Conservation (phyloP, 495 filamentous ascomycete species). For the Terfezia boudieri region DNA sequence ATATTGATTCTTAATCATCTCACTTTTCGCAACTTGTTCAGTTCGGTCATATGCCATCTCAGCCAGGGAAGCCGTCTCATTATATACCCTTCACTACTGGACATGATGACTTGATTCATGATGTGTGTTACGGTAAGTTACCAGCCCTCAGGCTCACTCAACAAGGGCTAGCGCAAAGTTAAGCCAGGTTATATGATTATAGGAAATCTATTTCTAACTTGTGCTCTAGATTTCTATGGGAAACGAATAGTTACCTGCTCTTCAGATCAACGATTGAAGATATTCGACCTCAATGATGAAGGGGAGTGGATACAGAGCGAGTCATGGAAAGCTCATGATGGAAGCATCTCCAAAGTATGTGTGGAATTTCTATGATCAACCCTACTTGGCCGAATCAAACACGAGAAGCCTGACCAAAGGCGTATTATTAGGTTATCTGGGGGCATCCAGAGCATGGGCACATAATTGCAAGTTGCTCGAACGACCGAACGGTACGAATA, state of each 20-base stretch:
- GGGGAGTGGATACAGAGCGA: slow-evolving; percentile 61
- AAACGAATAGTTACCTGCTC: slow-evolving; percentile 77
- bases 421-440: slow-evolving; percentile 13
- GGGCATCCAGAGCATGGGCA: slow-evolving; percentile 18
- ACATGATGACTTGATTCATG: slow-evolving; percentile 46
- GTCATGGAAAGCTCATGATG: slow-evolving; percentile 76
- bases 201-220: slow-evolving; percentile 1
- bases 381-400: neutral
- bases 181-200: too few relatives aligned
- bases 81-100: slow-evolving; percentile 20
- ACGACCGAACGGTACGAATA: slow-evolving; percentile 15
- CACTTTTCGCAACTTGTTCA: too few relatives aligned
- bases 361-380: neutral
- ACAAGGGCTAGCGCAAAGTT: neutral
- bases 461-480: slow-evolving; percentile 18
- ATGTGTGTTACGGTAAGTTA: slow-evolving; percentile 32
- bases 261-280: slow-evolving; percentile 78
- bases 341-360: slow-evolving; percentile 68
- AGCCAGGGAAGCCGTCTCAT: neutral
- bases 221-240: slow-evolving; percentile 45
- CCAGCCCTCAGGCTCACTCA: neutral
- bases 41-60: neutral
- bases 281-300: slow-evolving; percentile 63
- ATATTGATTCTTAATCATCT: too few relatives aligned
- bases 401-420: neutral